These are phyloP conservation scores for Ceratobasidium sp. DNA, from an alignment of 1,284 basidiomycete species.

Conservation along the genomic window DNA sequence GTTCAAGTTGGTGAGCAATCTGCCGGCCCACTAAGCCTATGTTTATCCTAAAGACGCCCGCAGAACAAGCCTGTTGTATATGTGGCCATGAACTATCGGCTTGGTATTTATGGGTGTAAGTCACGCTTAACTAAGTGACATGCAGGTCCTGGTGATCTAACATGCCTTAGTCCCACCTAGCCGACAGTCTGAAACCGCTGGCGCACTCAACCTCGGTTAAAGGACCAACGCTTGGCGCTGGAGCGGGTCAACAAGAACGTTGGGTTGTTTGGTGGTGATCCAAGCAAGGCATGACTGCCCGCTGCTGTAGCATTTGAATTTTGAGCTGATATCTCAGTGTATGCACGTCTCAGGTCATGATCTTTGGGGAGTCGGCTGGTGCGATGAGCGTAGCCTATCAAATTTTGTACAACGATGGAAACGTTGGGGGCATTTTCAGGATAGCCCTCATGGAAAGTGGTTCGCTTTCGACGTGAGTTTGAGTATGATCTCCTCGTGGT, in stretches of 20 bases:
- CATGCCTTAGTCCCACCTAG: slow-evolving; percentile 46
- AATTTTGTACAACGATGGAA: slow-evolving; percentile 50
- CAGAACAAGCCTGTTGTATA: slow-evolving; percentile 57
- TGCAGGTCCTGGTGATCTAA: not conserved
- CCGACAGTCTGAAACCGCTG: slow-evolving; percentile 54
- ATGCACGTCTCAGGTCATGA: slow-evolving; percentile 47
- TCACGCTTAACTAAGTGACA: not conserved
- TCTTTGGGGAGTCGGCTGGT: slow-evolving; percentile 55
- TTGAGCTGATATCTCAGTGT: not conserved
- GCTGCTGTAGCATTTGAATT: not conserved
- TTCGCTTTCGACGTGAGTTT: slow-evolving; percentile 37
- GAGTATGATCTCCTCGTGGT: not conserved
- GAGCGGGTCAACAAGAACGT: slow-evolving; percentile 64
- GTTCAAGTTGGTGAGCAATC: slow-evolving; percentile 7
- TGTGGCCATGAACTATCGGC: slow-evolving; percentile 61
- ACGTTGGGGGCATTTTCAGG: slow-evolving; percentile 44
- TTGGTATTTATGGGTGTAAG: slow-evolving; percentile 53
- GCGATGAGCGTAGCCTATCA: slow-evolving; percentile 50
- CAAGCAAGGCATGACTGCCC: slow-evolving; percentile 52
- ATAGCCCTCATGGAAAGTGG: slow-evolving; percentile 48
- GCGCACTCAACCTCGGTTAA: slow-evolving; percentile 57
- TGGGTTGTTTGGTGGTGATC: slow-evolving; percentile 61
- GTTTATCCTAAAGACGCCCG: not conserved
- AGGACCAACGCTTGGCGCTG: slow-evolving; percentile 61
- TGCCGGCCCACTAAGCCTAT: not conserved